Conservation (phyloP, 1,284 basidiomycete genomes). For the Ustilago esculenta region DNA sequence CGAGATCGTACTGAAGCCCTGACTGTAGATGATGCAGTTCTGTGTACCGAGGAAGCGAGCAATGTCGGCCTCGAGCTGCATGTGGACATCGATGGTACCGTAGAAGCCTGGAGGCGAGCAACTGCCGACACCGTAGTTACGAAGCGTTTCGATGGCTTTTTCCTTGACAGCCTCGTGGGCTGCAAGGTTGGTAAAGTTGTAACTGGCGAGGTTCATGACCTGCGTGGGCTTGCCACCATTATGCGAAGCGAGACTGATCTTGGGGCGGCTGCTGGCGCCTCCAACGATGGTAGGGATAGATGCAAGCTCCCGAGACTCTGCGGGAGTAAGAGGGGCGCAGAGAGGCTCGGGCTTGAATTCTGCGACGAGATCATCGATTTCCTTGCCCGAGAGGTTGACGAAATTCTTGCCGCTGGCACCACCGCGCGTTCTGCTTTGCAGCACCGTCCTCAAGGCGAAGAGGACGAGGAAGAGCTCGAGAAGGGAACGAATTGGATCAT, state of each 20-base stretch:
- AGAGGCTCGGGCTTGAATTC: slow-evolving; percentile 94
- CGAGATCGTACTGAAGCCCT: slow-evolving; percentile 89
- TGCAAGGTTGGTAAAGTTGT: slow-evolving; percentile 91
- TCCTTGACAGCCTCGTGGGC: slow-evolving; percentile 88
- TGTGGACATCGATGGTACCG: slow-evolving; percentile 93
- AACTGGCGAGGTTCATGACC: slow-evolving; percentile 86
- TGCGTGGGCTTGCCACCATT: slow-evolving; percentile 74
- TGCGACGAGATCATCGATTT: slow-evolving; percentile 94
- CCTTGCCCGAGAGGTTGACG: slow-evolving; percentile 90
- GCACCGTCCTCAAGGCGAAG: slow-evolving; percentile 83
- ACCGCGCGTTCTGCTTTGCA: slow-evolving; percentile 87
- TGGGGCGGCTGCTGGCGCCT: slow-evolving; percentile 75
- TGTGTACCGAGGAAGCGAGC: slow-evolving; percentile 91
- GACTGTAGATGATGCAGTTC: slow-evolving; percentile 89
- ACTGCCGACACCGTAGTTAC: slow-evolving; percentile 91
- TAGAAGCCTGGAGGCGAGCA: slow-evolving; percentile 99
- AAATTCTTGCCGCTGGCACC: slow-evolving; percentile 85
- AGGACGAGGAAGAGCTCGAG: slow-evolving; percentile 88
- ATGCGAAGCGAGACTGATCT: slow-evolving; percentile 78
- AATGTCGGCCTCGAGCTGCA: slow-evolving; percentile 85
- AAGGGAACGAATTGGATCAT: slow-evolving; percentile 82
- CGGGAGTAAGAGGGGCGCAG: slow-evolving; percentile 73
- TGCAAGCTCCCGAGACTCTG: slow-evolving; percentile 77
- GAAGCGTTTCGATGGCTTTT: slow-evolving; percentile 83
- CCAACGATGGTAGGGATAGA: slow-evolving; percentile 83